These are phyloP conservation scores for Leccinum disarticulatum DNA, from an alignment of 768 basidiomycete species.

Conservation along the genomic window DNA sequence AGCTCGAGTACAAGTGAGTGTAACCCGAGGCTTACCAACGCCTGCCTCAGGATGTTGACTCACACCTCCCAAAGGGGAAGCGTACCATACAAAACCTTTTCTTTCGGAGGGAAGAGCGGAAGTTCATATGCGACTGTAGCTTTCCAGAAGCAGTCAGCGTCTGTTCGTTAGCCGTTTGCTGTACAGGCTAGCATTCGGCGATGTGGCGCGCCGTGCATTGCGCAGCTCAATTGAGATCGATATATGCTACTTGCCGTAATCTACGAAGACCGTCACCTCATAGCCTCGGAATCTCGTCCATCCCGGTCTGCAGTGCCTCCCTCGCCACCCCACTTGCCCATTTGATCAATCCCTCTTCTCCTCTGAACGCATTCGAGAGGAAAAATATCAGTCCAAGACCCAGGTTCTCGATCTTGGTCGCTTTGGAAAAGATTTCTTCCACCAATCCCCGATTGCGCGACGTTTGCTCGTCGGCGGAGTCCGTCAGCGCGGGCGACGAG, in stretches of 20 bases:
- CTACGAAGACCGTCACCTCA: neutral
- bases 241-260: neutral
- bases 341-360: constrained; percentile 47
- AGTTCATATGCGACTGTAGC: constrained; percentile 71
- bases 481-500: constrained; percentile 58
- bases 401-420: constrained; percentile 59
- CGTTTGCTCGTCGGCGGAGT: constrained; percentile 36
- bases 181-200: neutral
- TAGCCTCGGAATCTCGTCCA: constrained; percentile 50
- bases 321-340: constrained; percentile 71
- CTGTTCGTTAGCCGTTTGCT: neutral
- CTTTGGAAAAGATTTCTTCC: constrained; percentile 81
- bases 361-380: constrained; percentile 46
- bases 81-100: constrained; percentile 70
- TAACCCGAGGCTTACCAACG: neutral
- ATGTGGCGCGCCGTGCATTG: no score
- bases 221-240: neutral
- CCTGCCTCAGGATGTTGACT: neutral
- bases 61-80: constrained; percentile 50
- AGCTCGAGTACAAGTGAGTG: constrained; percentile 64
- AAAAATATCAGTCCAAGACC: constrained; percentile 81
- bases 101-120: constrained; percentile 76
- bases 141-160: constrained; percentile 46
- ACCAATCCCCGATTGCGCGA: constrained; percentile 57
- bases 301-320: constrained; percentile 64